Evolutionary conservation across 805 yeast species (phyloP).

Genomic region (Groenewaldozyma tartarivorans): DNA sequence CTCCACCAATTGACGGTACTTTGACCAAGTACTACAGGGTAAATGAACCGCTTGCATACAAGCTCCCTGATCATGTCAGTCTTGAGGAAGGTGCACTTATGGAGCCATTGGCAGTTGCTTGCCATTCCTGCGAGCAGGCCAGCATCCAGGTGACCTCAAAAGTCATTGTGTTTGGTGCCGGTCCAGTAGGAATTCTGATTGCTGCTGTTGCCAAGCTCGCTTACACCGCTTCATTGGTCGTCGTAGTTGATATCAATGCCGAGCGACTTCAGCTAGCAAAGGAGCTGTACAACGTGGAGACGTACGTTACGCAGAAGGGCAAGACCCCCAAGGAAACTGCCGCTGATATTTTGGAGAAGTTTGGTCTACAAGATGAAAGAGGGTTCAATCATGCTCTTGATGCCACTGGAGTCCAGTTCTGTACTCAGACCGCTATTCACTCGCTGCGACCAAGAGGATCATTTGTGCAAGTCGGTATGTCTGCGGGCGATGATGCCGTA

Average conservation of each 20-base stretch:
- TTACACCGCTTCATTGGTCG: constrained; percentile 63
- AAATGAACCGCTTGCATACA: constrained; percentile 77
- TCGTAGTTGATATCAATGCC: constrained; percentile 63
- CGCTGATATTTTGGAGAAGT: constrained; percentile 21
- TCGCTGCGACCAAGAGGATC: constrained; percentile 59
- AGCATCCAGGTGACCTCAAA: constrained; percentile 53
- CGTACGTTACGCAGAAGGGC: constrained; percentile 34
- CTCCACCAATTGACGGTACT: constrained; percentile 82
- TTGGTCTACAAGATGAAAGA: constrained; percentile 12
- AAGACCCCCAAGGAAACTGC: constrained; percentile 34
- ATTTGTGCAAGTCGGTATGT: constrained; percentile 81
- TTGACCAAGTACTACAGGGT: constrained; percentile 60
- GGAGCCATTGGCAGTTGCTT: constrained; percentile 82
- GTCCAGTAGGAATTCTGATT: constrained; percentile 74
- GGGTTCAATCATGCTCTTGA: constrained; percentile 62
- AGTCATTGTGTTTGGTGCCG: constrained; percentile 77
- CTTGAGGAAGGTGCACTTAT: constrained; percentile 81
- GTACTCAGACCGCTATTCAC: constrained; percentile 59
- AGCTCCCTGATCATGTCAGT: constrained; percentile 67
- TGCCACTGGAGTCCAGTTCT: constrained; percentile 74
- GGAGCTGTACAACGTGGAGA: constrained; percentile 56
- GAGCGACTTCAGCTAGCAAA: constrained; percentile 55
- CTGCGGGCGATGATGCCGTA: constrained; percentile 51
- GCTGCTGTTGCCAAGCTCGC: constrained; percentile 60
- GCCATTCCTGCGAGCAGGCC: constrained; percentile 65